Evolutionary conservation across 2,329 filamentous ascomycete species (phyloP).

Genomic region (Elsinoe arachidis): DNA sequence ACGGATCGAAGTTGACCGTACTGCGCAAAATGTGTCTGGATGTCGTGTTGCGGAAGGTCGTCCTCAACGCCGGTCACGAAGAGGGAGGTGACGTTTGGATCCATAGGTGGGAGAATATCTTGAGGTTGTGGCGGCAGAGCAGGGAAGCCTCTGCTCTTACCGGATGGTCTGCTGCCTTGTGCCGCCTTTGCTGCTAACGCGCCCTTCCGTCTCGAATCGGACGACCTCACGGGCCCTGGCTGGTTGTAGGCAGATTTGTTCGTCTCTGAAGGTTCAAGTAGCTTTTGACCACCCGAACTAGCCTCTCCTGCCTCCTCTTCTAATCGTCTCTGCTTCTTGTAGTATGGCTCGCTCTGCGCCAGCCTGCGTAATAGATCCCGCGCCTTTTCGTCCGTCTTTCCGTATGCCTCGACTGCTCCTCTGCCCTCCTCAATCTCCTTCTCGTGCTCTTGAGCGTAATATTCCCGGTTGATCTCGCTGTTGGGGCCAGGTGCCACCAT

Average conservation of each 20-base stretch:
- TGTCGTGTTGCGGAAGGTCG: slow-evolving; percentile 83
- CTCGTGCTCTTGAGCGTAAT: slow-evolving; percentile 96
- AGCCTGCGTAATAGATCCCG: slow-evolving; percentile 75
- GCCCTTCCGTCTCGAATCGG: slow-evolving; percentile 39
- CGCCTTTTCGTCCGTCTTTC: slow-evolving; percentile 95
- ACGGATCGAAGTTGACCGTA: slow-evolving; percentile 87
- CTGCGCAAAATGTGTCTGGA: slow-evolving; percentile 81
- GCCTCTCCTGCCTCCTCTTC: slow-evolving; percentile 47
- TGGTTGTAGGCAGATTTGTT: slow-evolving; percentile 28
- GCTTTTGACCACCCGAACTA: slow-evolving; percentile 31
- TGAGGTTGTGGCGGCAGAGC: slow-evolving; percentile 70
- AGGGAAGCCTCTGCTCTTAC: slow-evolving; percentile 53
- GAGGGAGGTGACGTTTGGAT: slow-evolving; percentile 80
- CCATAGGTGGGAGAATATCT: slow-evolving; percentile 77
- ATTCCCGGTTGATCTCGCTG: slow-evolving; percentile 90
- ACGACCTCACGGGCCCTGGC: slow-evolving; percentile 71
- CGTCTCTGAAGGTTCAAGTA: slow-evolving; percentile 28
- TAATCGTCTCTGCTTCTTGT: slow-evolving; percentile 73
- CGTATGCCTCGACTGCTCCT: slow-evolving; percentile 73
- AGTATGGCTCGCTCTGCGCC: slow-evolving; percentile 90
- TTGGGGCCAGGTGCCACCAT: slow-evolving; percentile 93
- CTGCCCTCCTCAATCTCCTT: slow-evolving; percentile 87
- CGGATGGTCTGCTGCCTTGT: slow-evolving; percentile 35
- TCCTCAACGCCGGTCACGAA: slow-evolving; percentile 96
- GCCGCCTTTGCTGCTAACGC: slow-evolving; percentile 16